Evolutionary conservation across 2,329 filamentous ascomycete species (phyloP).

Genomic region (Zymoseptoria ardabiliae): DNA sequence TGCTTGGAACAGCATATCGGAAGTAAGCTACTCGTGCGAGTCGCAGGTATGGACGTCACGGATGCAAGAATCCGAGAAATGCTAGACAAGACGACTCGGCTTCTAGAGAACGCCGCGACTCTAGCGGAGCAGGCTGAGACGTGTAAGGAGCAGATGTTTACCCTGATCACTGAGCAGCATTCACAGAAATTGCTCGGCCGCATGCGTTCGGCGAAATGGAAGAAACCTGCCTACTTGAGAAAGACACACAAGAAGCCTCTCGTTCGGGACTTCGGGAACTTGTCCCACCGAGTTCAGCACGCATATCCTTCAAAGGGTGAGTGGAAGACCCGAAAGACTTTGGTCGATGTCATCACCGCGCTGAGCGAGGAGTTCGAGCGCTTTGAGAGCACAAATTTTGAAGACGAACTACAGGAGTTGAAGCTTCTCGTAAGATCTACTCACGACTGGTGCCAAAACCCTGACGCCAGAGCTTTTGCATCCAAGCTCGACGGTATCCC

Average conservation of each 20-base stretch:
- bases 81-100: slow-evolving; percentile 1
- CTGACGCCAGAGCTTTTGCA: slow-evolving; percentile 1
- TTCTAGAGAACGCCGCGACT: not conserved
- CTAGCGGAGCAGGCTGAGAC: not conserved
- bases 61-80: slow-evolving; percentile 6
- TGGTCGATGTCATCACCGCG: not conserved
- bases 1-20: slow-evolving; percentile 8
- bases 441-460: slow-evolving; percentile 1
- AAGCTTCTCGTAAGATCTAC: slow-evolving; percentile 2
- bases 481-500: slow-evolving; percentile 1
- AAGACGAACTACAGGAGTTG: not conserved
- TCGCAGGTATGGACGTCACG: slow-evolving; percentile 11
- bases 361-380: not conserved
- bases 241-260: slow-evolving; percentile 10
- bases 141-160: not conserved
- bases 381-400: slow-evolving; percentile 2
- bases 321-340: not conserved
- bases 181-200: slow-evolving; percentile 10
- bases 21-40: not conserved
- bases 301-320: slow-evolving; percentile 5
- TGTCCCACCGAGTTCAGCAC: slow-evolving; percentile 8
- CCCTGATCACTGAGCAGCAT: slow-evolving; percentile 5
- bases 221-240: slow-evolving; percentile 8
- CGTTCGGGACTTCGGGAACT: slow-evolving; percentile 7
- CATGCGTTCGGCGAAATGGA: slow-evolving; percentile 7